Evolutionary conservation across 495 filamentous ascomycete species (phyloP), one percentile per base, ranked within the genome.

Genomic region (Aspergillus avenaceus): DNA sequence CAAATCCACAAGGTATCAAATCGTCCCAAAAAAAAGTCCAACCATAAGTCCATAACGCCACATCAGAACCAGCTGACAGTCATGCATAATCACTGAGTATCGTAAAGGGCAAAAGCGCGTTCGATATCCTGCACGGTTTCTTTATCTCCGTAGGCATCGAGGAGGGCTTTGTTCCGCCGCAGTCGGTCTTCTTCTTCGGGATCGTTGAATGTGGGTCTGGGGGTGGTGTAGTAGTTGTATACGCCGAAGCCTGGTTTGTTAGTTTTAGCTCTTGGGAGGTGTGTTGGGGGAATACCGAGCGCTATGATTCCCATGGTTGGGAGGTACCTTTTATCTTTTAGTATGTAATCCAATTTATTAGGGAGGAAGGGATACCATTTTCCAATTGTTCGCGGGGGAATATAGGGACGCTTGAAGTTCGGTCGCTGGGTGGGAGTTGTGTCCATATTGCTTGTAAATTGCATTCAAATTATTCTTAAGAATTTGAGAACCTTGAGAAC

Each of bases 141-240:
- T 45, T 82, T 76, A 49, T 79, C 78, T n/a, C 81, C 81, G 32
- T 83, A 84, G 1, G 82, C 80, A 25, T 84, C 76, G 67, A 74
- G 69, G 21, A 74, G 52, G 23, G 68, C 55, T 18, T 59, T 61
- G 45, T 74, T 72, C 19, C 51, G 51, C 0, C 59, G 62, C 1
- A 72, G 48, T 0, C 70, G 68, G 26, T 69, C 56, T 49, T 70
- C 58, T 47, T 72, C 71, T 22, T 67, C 60, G 13, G 28, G 21
- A 42, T 54, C 50, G 27, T 34, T 24, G 44, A 23, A 31, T 59
- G 47, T 31, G 32, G 47, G 53, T 11, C 52, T 51, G 29, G 42
- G 54, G 54, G 37, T 47, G 23, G 40, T 48, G 46, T 63, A 65
- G 40, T 62, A 63, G 38, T 65, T 66, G 50, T 65, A 64, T 14